Conservation (phyloP, 2,329 filamentous ascomycete genomes). For the Phialophora tarda region DNA sequence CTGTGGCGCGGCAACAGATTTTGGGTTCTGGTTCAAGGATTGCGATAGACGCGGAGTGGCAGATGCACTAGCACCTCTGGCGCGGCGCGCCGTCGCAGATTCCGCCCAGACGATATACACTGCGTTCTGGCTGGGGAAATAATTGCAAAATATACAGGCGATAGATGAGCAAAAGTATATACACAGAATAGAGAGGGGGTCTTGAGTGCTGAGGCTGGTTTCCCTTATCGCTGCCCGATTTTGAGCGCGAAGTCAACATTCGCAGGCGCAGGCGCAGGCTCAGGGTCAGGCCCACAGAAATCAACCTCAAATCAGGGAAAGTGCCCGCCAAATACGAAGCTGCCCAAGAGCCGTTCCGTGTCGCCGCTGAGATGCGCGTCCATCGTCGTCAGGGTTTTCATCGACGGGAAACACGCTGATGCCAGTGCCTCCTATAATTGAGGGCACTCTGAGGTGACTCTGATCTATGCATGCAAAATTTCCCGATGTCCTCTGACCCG, state of each 20-base stretch:
- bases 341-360: too few species aligned
- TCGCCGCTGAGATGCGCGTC: background rate
- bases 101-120: background rate
- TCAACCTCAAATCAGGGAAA: background rate
- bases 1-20: background rate
- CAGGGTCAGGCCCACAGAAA: background rate
- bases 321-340: conserved; percentile 6
- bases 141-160: background rate
- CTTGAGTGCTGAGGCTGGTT: background rate
- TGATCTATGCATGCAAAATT: background rate
- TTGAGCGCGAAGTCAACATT: conserved; percentile 1
- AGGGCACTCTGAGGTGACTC: background rate
- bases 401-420: too few species aligned
- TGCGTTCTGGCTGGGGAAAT: background rate
- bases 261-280: background rate
- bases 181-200: background rate
- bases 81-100: background rate
- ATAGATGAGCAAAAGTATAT: conserved; percentile 9
- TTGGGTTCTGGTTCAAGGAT: background rate
- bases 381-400: background rate
- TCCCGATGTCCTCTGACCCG: background rate
- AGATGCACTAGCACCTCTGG: background rate
- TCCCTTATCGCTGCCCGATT: background rate
- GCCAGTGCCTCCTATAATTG: background rate
- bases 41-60: background rate